phyloP scores from a whole-genome alignment of 2,329 filamentous ascomycete species.

The Fusarium oxysporum region DNA sequence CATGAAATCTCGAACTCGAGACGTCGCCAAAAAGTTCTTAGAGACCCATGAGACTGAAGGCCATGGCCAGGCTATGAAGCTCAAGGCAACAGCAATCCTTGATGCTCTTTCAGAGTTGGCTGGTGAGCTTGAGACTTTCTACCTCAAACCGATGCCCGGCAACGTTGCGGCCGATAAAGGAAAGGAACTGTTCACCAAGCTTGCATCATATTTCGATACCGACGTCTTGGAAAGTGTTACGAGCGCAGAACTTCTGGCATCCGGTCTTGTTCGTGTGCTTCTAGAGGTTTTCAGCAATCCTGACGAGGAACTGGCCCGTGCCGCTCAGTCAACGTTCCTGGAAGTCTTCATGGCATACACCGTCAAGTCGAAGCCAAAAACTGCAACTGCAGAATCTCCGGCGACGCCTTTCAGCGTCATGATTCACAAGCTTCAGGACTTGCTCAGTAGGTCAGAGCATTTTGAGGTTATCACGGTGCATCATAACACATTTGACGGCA shows the following conservation, averaged over 20 bases:
- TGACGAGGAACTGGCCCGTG: slow-evolving; percentile 68
- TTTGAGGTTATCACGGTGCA: slow-evolving; percentile 98
- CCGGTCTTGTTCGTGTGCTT: slow-evolving; percentile 86
- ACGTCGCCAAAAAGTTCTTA: slow-evolving; percentile 84
- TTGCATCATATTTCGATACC: slow-evolving; percentile 88
- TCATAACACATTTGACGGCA: slow-evolving; percentile 90
- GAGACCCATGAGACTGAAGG: slow-evolving; percentile 84
- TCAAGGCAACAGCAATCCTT: slow-evolving; percentile 82
- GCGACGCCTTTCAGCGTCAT: slow-evolving; percentile 90
- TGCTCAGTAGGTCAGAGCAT: slow-evolving; percentile 95
- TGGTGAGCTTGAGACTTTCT: slow-evolving; percentile 77
- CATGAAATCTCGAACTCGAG: slow-evolving; percentile 74
- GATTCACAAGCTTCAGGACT: slow-evolving; percentile 93
- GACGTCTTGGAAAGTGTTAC: slow-evolving; percentile 94
- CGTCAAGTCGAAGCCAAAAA: slow-evolving; percentile 73
- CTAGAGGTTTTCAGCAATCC: slow-evolving; percentile 84
- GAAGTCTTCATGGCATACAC: slow-evolving; percentile 89
- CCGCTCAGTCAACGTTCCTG: slow-evolving; percentile 85
- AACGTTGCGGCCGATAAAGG: slow-evolving; percentile 64
- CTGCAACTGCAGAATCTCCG: slow-evolving; percentile 74
- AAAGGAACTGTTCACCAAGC: slow-evolving; percentile 74
- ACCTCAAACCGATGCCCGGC: slow-evolving; percentile 65
- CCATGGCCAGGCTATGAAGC: slow-evolving; percentile 77
- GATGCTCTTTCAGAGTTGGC: slow-evolving; percentile 78
- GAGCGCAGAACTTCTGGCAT: slow-evolving; percentile 92